phyloP scores from a whole-genome alignment of 257 asterid species.

The Cinchona pubescens region DNA sequence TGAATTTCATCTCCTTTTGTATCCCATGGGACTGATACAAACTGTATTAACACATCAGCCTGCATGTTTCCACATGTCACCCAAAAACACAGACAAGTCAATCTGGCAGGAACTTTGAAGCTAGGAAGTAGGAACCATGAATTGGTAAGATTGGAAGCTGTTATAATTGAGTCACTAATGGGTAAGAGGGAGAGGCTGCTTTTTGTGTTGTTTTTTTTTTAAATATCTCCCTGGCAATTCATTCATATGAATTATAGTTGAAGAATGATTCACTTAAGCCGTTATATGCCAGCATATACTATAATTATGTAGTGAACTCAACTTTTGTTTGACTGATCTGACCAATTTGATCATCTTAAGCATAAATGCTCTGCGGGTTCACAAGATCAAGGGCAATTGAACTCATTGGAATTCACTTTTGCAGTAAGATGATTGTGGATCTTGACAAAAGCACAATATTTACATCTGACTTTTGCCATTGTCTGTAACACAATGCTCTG shows the following conservation, averaged over 20 bases:
- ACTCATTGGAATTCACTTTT: slow-evolving; percentile 14
- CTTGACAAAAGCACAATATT: slow-evolving; percentile 20
- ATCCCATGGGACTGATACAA: not conserved
- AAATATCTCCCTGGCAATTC: not conserved
- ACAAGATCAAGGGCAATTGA: not conserved
- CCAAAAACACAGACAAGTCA: not conserved
- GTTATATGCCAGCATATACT: not conserved
- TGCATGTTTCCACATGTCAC: not conserved
- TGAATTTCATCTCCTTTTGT: not conserved
- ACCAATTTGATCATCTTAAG: not conserved
- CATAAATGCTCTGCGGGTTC: not conserved
- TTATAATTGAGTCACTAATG: no score
- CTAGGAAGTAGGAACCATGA: not conserved
- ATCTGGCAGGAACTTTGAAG: not conserved
- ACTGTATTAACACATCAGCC: not conserved
- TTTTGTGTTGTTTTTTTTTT: no score
- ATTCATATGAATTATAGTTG: not conserved
- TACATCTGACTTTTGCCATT: slow-evolving; percentile 19
- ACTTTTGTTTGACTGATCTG: not conserved
- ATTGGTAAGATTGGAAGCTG: not conserved
- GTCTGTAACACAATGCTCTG: slow-evolving; percentile 7
- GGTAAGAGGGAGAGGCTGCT: no score
- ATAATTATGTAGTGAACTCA: not conserved
- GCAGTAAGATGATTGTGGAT: slow-evolving; percentile 12
- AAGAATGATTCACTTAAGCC: not conserved